A percentile compares a stretch with the other conserved stretches of the same genome.
These are phyloP conservation scores for Ogataea polymorpha DNA, from an alignment of 805 yeast genomes.

Conservation along the genomic window DNA sequence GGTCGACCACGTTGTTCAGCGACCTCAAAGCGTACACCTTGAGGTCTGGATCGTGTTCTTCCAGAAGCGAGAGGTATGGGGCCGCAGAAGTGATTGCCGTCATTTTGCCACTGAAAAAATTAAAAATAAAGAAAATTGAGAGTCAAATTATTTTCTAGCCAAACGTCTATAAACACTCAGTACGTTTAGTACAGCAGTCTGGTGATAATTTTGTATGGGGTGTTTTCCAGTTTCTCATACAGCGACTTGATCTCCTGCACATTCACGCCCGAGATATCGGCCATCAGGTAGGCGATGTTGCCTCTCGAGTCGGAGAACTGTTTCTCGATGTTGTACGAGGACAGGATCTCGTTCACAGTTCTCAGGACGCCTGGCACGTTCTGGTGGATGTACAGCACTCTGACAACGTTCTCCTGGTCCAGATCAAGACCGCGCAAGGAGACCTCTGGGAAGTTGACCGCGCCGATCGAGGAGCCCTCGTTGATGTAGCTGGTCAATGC, in stretches of 20 bases:
- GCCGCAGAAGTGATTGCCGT: conserved; percentile 68
- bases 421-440: conserved; percentile 80
- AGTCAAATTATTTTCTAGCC: conserved; percentile 1
- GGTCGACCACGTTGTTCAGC: conserved; percentile 78
- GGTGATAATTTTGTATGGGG: conserved; percentile 87
- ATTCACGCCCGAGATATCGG: conserved; percentile 87
- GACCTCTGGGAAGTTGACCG: conserved; percentile 99
- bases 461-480: conserved; percentile 92
- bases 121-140: conserved; percentile 2
- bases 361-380: conserved; percentile 98
- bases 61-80: conserved; percentile 83
- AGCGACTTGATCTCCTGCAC: conserved; percentile 78
- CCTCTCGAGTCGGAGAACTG: conserved; percentile 98
- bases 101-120: conserved; percentile 22
- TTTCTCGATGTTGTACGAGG: conserved; percentile 93
- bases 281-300: conserved; percentile 95
- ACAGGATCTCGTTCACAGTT: conserved; percentile 93
- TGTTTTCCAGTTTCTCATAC: conserved; percentile 80
- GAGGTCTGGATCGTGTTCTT: conserved; percentile 73
- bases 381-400: conserved; percentile 94
- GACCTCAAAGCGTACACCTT: conserved; percentile 83
- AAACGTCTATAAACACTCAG: conserved; percentile 18
- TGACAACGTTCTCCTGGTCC: conserved; percentile 83
- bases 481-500: conserved; percentile 87
- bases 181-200: conserved; percentile 68